A percentile compares a stretch with the other conserved stretches of the same genome.
Evolutionary conservation across 257 asterid genomes (phyloP).

Genomic region (Ophiorrhiza pumila): DNA sequence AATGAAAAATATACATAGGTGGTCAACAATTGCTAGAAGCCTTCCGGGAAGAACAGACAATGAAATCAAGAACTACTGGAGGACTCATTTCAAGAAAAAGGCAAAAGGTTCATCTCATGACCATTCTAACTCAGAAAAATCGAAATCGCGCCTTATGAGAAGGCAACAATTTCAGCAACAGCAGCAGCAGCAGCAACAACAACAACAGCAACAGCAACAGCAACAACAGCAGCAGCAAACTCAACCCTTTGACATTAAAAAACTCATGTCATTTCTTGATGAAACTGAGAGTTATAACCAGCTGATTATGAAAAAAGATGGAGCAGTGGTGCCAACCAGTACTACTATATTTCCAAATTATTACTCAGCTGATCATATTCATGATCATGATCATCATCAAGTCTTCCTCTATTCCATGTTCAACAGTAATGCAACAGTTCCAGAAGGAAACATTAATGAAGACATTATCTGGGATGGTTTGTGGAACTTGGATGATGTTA

Average conservation of each 20-base stretch:
- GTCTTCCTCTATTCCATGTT: constrained; percentile 38
- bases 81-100: constrained; percentile 82
- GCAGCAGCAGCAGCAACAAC: constrained; percentile 37
- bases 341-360: constrained; percentile 3
- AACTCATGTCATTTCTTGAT: constrained; percentile 38
- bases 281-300: constrained; percentile 27
- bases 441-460: constrained; percentile 36
- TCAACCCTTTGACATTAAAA: constrained; percentile 38
- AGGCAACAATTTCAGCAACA: constrained; percentile 63
- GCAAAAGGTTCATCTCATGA: constrained; percentile 27
- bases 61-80: constrained; percentile 81
- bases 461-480: constrained; percentile 57
- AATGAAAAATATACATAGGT: constrained; percentile 29
- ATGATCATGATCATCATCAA: no score
- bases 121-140: constrained; percentile 28
- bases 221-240: constrained; percentile 33
- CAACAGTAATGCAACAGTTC: constrained; percentile 29
- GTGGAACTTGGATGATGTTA: constrained; percentile 67
- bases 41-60: constrained; percentile 81
- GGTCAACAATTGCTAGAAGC: constrained; percentile 90
- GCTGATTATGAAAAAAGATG: constrained; percentile 36
- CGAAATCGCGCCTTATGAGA: constrained; percentile 42
- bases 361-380: constrained; percentile 12
- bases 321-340: neutral
- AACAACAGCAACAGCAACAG: constrained; percentile 37